phyloP scores from a whole-genome alignment of 768 basidiomycete genomes.

The Pleurotus cornucopiae region DNA sequence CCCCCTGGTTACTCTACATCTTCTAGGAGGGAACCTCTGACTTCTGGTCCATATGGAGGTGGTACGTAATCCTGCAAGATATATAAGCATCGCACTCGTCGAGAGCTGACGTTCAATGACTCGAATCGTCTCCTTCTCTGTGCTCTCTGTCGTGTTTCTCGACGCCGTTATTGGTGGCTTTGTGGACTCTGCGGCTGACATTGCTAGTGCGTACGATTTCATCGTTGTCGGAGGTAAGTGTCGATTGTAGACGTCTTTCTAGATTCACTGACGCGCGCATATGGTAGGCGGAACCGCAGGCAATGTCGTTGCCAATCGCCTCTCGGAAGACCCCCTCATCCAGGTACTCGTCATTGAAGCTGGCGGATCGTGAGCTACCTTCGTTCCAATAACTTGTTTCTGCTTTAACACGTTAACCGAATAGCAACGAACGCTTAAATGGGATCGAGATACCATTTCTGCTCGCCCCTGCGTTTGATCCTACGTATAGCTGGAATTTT shows the following conservation, averaged over 20 bases:
- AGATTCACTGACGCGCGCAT: background rate
- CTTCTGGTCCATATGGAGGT: background rate
- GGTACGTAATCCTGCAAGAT: background rate
- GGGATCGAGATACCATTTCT: slow-evolving; percentile 2
- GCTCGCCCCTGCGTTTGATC: background rate
- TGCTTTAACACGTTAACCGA: background rate
- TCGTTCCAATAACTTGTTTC: background rate
- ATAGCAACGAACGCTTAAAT: background rate
- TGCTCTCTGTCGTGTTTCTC: background rate
- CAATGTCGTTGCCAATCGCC: slow-evolving; percentile 6
- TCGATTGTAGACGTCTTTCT: background rate
- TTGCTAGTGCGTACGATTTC: background rate
- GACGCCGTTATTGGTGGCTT: background rate
- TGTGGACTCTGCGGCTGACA: background rate
- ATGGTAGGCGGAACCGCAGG: slow-evolving; percentile 5
- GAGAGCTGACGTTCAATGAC: background rate
- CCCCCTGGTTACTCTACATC: too few species aligned
- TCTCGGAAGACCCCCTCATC: background rate
- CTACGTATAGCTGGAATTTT: slow-evolving; percentile 15
- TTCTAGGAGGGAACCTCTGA: background rate
- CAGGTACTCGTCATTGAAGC: slow-evolving; percentile 8
- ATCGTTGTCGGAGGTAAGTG: background rate
- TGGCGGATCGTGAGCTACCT: background rate
- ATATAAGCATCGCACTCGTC: background rate
- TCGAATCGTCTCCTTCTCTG: background rate